phyloP scores from a whole-genome alignment of 495 filamentous ascomycete genomes.

The Glonium stellatum region DNA sequence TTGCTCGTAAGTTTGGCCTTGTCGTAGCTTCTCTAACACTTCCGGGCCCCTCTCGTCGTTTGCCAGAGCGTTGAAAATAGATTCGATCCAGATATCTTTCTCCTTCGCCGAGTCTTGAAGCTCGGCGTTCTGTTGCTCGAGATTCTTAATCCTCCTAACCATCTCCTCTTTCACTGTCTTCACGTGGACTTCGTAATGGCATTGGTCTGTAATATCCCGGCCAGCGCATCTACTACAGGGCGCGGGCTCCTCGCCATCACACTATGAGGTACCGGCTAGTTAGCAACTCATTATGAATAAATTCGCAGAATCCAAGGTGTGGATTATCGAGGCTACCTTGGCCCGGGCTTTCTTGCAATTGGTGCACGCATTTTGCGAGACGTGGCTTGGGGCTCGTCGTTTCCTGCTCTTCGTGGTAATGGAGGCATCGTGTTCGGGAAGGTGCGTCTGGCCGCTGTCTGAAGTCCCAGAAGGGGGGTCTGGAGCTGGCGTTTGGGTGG shows the following conservation, averaged over 20 bases:
- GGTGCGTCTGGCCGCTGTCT: background rate
- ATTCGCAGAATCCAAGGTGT: background rate
- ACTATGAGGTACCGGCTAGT: background rate
- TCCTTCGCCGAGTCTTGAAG: conserved; percentile 29
- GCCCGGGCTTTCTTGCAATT: conserved; percentile 33
- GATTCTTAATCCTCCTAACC: conserved; percentile 14
- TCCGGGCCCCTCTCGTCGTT: conserved; percentile 35
- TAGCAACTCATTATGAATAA: background rate
- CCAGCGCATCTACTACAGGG: conserved; percentile 14
- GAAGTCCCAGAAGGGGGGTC: background rate
- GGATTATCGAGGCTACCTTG: conserved; percentile 20
- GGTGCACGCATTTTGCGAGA: conserved; percentile 32
- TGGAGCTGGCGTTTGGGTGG: background rate
- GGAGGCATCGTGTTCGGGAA: background rate
- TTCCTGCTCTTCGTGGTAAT: background rate
- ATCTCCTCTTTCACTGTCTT: conserved; percentile 22
- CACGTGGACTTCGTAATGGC: conserved; percentile 23
- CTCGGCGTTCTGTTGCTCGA: conserved; percentile 27
- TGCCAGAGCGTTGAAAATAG: conserved; percentile 34
- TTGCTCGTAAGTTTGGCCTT: conserved; percentile 28
- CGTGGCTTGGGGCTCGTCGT: conserved; percentile 26
- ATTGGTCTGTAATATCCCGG: conserved; percentile 9
- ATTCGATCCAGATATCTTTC: conserved; percentile 31
- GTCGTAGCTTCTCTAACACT: conserved; percentile 29
- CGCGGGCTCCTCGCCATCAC: conserved; percentile 17